Evolutionary conservation across 345 rosid species (phyloP).

Genomic region (Pistacia vera): DNA sequence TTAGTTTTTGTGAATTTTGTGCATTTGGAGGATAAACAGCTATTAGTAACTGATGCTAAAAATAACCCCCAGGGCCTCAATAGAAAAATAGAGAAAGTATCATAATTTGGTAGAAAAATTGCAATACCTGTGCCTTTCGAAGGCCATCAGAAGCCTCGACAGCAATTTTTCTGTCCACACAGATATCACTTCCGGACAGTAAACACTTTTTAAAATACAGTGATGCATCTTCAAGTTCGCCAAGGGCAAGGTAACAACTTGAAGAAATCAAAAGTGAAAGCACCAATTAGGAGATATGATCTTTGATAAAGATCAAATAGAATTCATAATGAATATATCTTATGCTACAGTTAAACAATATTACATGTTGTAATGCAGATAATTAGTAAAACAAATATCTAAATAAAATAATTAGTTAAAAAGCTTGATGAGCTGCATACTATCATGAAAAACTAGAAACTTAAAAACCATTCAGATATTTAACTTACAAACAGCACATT

Average conservation of each 20-base stretch:
- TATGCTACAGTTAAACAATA: neutral
- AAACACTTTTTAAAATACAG: conserved; percentile 75
- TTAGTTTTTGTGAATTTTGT: neutral
- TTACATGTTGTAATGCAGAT: neutral
- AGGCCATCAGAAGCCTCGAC: conserved; percentile 96
- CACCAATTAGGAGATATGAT: conserved; percentile 15
- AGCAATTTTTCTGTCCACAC: conserved; percentile 77
- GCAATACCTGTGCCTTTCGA: conserved; percentile 78
- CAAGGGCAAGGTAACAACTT: conserved; percentile 93
- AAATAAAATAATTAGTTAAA: neutral
- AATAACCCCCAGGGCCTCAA: conserved; percentile 1
- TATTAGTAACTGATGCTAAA: neutral
- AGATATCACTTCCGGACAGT: conserved; percentile 68
- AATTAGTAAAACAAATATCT: neutral
- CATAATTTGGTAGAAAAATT: neutral
- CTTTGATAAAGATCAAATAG: neutral
- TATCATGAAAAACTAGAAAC: neutral
- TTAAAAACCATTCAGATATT: neutral
- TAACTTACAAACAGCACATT: conserved; percentile 2
- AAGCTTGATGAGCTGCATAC: neutral
- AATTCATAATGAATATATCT: neutral
- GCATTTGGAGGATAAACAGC: neutral
- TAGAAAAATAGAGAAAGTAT: conserved; percentile 1
- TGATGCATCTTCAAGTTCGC: conserved; percentile 86
- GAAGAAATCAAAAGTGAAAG: conserved; percentile 17